phyloP scores from a whole-genome alignment of 257 asterid genomes.

The Rubia yunnanensis region DNA sequence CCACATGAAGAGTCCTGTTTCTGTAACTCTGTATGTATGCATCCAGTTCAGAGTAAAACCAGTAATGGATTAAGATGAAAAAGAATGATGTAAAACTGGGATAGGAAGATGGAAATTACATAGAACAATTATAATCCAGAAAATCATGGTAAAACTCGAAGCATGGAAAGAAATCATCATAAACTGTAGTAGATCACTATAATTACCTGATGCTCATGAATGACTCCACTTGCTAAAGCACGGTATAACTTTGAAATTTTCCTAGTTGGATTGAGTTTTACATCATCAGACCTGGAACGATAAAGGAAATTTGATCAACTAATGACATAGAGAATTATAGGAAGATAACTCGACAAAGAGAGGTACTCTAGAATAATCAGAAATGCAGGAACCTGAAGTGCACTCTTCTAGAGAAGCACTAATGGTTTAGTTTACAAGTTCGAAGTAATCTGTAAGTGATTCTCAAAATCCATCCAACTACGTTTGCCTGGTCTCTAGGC shows the following conservation, averaged over 20 bases:
- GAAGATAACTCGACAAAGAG: not conserved
- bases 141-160: not conserved
- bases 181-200: not conserved
- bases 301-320: not conserved
- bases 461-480: not conserved
- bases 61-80: not conserved
- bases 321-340: not conserved
- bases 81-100: not conserved
- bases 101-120: not conserved
- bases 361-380: not conserved
- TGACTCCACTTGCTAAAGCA: constrained; percentile 71
- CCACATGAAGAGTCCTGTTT: not conserved
- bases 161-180: not conserved
- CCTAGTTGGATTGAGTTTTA: constrained; percentile 34
- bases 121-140: not conserved
- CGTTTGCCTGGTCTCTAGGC: not conserved
- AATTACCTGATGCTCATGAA: constrained; percentile 59
- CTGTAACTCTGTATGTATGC: not conserved
- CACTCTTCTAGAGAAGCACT: not conserved
- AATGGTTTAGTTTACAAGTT: not conserved
- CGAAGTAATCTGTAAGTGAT: not conserved
- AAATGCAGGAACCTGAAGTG: not conserved
- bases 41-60: not conserved
- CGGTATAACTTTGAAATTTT: constrained; percentile 74
- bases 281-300: constrained; percentile 32